Percentiles rank a stretch among this genome's conserved stretches.
Evolutionary conservation across 805 yeast species (phyloP).

Genomic region (Myxozyma udenii): DNA sequence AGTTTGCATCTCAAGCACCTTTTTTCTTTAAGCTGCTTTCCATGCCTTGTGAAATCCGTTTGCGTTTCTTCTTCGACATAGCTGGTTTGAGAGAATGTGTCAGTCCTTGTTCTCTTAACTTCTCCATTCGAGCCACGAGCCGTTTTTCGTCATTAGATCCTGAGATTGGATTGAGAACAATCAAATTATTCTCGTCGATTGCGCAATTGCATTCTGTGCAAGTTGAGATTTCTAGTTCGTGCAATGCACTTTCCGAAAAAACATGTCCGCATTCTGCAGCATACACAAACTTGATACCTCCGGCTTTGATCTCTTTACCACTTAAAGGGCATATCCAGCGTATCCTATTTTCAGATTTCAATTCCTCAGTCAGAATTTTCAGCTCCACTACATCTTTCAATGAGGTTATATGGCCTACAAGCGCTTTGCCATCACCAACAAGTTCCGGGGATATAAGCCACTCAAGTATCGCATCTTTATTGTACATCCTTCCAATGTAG

Average conservation of each 20-base stretch:
- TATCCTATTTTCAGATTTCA: neutral
- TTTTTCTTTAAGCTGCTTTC: too few species aligned
- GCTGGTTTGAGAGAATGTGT: conserved; percentile 22
- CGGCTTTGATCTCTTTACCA: conserved; percentile 40
- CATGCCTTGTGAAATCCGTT: too few species aligned
- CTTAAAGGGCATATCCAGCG: conserved; percentile 44
- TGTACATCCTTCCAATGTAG: conserved; percentile 60
- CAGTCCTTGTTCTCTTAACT: conserved; percentile 11
- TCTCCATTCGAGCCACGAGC: conserved; percentile 16
- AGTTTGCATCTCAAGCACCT: too few species aligned
- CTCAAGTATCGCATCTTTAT: conserved; percentile 62
- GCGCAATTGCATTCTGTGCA: conserved; percentile 41
- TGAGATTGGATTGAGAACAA: conserved; percentile 40
- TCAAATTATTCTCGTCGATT: conserved; percentile 37
- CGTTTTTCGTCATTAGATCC: conserved; percentile 7
- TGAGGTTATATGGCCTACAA: conserved; percentile 40
- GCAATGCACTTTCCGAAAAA: conserved; percentile 29
- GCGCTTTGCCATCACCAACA: conserved; percentile 33
- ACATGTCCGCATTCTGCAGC: conserved; percentile 43
- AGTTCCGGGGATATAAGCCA: conserved; percentile 46
- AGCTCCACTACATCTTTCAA: conserved; percentile 48
- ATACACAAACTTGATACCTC: conserved; percentile 45
- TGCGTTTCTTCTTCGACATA: conserved; percentile 13
- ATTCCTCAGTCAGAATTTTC: conserved; percentile 33
- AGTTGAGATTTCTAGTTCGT: conserved; percentile 8